phyloP scores from a whole-genome alignment of 805 yeast species.

The Yarrowia deformans region DNA sequence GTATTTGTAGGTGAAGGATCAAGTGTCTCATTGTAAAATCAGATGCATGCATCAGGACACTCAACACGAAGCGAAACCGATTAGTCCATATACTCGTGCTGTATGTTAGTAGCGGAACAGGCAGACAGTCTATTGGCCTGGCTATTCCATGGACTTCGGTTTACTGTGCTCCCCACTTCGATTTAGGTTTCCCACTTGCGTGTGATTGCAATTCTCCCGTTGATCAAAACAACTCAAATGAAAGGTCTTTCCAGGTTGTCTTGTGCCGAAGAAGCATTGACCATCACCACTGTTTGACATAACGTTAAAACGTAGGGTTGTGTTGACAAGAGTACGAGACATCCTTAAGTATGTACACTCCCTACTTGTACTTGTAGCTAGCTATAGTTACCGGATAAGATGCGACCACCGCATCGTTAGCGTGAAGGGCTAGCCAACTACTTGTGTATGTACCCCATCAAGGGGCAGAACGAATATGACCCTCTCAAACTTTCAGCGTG shows the following conservation, averaged over 20 bases:
- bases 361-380: no score
- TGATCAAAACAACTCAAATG: conserved; percentile 16
- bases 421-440: background rate
- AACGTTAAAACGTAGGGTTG: background rate
- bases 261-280: background rate
- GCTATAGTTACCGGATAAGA: no score
- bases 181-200: background rate
- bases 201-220: background rate
- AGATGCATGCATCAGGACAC: no score
- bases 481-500: background rate
- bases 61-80: no score
- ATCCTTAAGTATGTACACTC: no score
- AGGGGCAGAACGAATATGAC: background rate
- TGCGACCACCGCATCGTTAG: background rate
- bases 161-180: background rate
- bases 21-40: no score
- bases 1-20: no score
- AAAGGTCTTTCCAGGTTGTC: background rate
- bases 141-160: background rate
- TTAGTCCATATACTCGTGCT: no score
- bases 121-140: no score
- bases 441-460: no score
- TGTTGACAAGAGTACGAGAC: no score
- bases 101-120: no score
- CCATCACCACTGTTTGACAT: background rate